phyloP scores from a whole-genome alignment of 2,329 filamentous ascomycete species.

The Cladosporium halotolerans region DNA sequence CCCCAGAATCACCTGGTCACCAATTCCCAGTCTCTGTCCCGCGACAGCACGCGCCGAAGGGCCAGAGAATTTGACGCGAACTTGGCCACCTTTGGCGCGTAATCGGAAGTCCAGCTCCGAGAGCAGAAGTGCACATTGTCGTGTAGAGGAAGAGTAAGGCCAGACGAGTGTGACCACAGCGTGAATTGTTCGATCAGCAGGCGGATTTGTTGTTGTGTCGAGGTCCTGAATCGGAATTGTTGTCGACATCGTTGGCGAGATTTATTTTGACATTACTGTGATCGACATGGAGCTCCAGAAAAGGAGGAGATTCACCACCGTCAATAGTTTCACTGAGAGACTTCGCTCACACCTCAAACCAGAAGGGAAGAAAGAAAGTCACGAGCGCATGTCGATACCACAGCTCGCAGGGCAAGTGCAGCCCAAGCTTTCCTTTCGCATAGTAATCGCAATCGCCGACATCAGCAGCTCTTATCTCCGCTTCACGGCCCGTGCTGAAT shows the following conservation, averaged over 20 bases:
- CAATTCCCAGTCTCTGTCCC: slow-evolving; percentile 63
- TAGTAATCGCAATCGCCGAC: not conserved
- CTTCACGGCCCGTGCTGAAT: not conserved
- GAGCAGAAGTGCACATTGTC: slow-evolving; percentile 69
- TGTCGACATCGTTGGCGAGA: slow-evolving; percentile 13
- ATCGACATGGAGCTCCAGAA: not conserved
- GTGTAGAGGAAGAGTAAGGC: slow-evolving; percentile 78
- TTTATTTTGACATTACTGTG: slow-evolving; percentile 2
- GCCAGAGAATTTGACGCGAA: slow-evolving; percentile 69
- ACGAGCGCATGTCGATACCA: not conserved
- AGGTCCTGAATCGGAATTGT: slow-evolving; percentile 27
- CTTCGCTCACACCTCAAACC: not conserved
- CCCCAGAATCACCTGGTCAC: slow-evolving; percentile 65
- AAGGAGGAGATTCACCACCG: not conserved
- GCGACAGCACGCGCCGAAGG: slow-evolving; percentile 64
- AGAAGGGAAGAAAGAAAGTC: not conserved
- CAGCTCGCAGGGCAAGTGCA: not conserved
- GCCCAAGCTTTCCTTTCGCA: not conserved
- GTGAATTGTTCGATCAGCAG: slow-evolving; percentile 41
- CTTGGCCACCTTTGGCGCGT: slow-evolving; percentile 69
- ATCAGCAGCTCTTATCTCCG: slow-evolving; percentile 7
- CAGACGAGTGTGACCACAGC: slow-evolving; percentile 80
- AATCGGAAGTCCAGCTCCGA: slow-evolving; percentile 79
- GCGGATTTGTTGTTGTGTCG: slow-evolving; percentile 19
- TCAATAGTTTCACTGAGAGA: not conserved